Conservation (phyloP, 2,329 filamentous ascomycete genomes). For the Tetracladium maxilliforme region DNA sequence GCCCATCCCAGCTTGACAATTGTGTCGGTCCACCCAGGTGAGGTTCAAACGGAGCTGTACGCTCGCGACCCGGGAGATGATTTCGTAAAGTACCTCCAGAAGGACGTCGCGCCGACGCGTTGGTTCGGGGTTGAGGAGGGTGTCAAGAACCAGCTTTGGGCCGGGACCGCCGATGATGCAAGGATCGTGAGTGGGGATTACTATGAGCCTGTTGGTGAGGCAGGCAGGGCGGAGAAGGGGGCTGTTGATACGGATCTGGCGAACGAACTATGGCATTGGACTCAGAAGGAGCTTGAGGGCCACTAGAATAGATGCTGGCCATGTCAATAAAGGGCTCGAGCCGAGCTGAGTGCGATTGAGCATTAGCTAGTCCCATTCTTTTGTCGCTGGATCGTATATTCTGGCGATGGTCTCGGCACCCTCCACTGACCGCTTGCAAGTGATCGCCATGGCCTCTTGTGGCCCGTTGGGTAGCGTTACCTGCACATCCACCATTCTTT, state of each 20-base stretch:
- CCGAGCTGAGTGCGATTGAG: too few relatives aligned
- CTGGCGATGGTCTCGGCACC: too few relatives aligned
- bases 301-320: too few relatives aligned
- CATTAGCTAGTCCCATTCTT: too few relatives aligned
- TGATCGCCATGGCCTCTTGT: too few relatives aligned
- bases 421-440: too few relatives aligned
- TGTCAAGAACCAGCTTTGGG: slow-evolving; percentile 24
- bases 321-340: too few relatives aligned
- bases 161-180: slow-evolving; percentile 15
- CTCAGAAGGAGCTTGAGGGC: slow-evolving; percentile 11
- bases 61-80: slow-evolving; percentile 2
- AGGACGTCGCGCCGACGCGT: slow-evolving; percentile 3
- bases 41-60: slow-evolving; percentile 19
- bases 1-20: slow-evolving; percentile 19
- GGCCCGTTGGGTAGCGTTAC: too few relatives aligned
- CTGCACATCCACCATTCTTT: too few relatives aligned
- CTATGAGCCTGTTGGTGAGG: slow-evolving; percentile 20
- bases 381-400: too few relatives aligned
- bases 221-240: slow-evolving; percentile 9
- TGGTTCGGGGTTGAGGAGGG: slow-evolving; percentile 17
- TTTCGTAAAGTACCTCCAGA: slow-evolving; percentile 3
- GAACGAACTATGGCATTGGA: slow-evolving; percentile 23
- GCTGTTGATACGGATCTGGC: slow-evolving; percentile 14
- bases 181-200: slow-evolving; percentile 17
- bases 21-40: slow-evolving; percentile 23